phyloP scores from a whole-genome alignment of 768 basidiomycete species.

The Rhizopogon vinicolor region DNA sequence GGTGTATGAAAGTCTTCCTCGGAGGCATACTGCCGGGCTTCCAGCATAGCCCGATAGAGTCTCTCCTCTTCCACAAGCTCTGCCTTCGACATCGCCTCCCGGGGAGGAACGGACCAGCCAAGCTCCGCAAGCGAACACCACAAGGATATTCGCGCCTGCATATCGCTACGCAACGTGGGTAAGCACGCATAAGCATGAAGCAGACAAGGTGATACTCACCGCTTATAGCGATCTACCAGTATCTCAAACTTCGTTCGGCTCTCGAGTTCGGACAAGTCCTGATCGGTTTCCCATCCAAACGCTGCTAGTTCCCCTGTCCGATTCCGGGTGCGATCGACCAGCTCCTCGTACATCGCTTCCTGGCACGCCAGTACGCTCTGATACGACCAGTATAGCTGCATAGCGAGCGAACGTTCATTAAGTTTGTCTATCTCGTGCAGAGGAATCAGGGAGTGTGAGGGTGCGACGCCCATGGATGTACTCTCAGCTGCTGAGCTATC shows the following conservation, averaged over 20 bases:
- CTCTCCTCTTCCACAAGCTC: conserved; percentile 67
- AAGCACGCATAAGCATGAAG: neutral
- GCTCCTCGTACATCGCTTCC: conserved; percentile 76
- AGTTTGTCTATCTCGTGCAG: conserved; percentile 40
- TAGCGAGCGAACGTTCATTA: conserved; percentile 59
- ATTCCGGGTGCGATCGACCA: conserved; percentile 58
- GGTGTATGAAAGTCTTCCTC: conserved; percentile 48
- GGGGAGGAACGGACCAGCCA: conserved; percentile 54
- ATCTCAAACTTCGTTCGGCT: conserved; percentile 55
- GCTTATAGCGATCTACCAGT: conserved; percentile 51
- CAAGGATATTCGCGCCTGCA: conserved; percentile 57
- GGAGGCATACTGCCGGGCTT: conserved; percentile 48
- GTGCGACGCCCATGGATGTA: conserved; percentile 28
- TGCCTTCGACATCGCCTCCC: conserved; percentile 63
- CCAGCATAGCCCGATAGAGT: conserved; percentile 53
- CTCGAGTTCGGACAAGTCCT: conserved; percentile 53
- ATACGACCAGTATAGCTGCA: conserved; percentile 67
- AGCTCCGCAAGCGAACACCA: conserved; percentile 60
- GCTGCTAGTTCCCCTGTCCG: conserved; percentile 45
- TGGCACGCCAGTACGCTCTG: conserved; percentile 59
- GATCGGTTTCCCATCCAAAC: conserved; percentile 70
- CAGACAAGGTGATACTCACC: conserved; percentile 30
- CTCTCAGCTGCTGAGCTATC: conserved; percentile 44
- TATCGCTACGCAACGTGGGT: conserved; percentile 40
- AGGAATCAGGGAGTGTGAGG: conserved; percentile 32